Evolutionary conservation across 257 asterid species (phyloP), one percentile per base, ranked within the genome.

Genomic region (Lycium barbarum): DNA sequence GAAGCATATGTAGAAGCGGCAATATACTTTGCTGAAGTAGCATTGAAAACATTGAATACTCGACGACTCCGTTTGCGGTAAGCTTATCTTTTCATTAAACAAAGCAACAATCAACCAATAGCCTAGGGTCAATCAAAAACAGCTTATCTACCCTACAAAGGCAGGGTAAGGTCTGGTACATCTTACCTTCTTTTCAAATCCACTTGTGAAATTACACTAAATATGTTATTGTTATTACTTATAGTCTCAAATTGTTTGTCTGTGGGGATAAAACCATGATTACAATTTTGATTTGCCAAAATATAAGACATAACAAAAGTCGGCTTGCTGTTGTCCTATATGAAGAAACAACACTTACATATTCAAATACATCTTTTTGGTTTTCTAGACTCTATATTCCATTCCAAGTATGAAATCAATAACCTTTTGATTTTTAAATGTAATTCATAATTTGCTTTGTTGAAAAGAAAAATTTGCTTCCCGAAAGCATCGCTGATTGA

Each of bases 1-100:
- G 99, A 95, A 85, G 98, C 95, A 0, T 97, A 94, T 88, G 98
- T 97, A 22, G 98, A 93, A 89, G 97, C 95, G 9, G 96, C 99
- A 13, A 90, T 88, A 18, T 92, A 95, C 89, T 93, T 95, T 90
- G 98, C 93, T 85, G 97, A 92, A 76, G 97, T 97, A 9, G 93
- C 95, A 3, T 86, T 84, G 86, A 93, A 89, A 67, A 94, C 98
- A 7, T 72, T 90, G 57, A 89, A 84, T 40, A 91, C 55, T 84
- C 92, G 88, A 83, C 84, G 92, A 53, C 88, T 94, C 61, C 92
- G 83, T 83, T 94, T 88, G 91, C 91, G 97, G 96, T 93, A 92
- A 86, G 62, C 62, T 55, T 55, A 55, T 14, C 61, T 55, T 55
- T 7, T 14, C 13, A 55, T 40, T 40, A 55, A 55, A n/a, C 61